Evolutionary conservation across 2,329 filamentous ascomycete species (phyloP), one percentile per base, ranked within the genome.

Genomic region (Sporothrix euskadiensis): DNA sequence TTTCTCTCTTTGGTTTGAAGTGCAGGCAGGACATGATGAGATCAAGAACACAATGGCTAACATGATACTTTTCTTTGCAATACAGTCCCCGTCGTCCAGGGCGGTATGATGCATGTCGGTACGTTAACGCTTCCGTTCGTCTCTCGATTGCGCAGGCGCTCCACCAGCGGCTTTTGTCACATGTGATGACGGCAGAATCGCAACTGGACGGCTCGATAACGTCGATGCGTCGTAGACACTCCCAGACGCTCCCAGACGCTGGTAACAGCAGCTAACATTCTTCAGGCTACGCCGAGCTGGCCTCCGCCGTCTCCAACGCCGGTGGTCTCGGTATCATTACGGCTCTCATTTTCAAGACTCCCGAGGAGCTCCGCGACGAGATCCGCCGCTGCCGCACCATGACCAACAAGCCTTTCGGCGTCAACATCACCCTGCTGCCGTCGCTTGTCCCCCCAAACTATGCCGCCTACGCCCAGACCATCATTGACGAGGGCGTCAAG

Each of bases 371-470:
- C 73, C 94, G 95, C 82, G 92, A 93, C 80, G 96, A 99, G 85
- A 99, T 99, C 83, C 91, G 89, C 76, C 91, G 89, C 84, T 97
- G 93, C 86, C 91, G 90, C 78, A 89, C 86, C 76, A 89, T 98
- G 85, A 96, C 93, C 73, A 85, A 86, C 75, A 87, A 89, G 76
- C 93, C 93, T 22, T 98, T 99, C 82, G 96, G 88, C 79, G 95
- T 98, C 78, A 99, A 99, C 84, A 89, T 98, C 78, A 99, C 96
- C 9, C 91, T 98, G 75, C 91, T 98, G 63, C 96, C 96, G 39
- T 88, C 94, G 73, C 88, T 98, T 78, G 91, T 94, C 10, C 94
- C 96, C 7, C 96, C 96, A 5, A 91, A 98, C 86, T 99, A 99
- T 82, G 88, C 85, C 75, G 95, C 93, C 75, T 99, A 97, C 83